These are phyloP conservation scores for Gelatoporia subvermispora DNA, from an alignment of 768 basidiomycete species.

Conservation along the genomic window DNA sequence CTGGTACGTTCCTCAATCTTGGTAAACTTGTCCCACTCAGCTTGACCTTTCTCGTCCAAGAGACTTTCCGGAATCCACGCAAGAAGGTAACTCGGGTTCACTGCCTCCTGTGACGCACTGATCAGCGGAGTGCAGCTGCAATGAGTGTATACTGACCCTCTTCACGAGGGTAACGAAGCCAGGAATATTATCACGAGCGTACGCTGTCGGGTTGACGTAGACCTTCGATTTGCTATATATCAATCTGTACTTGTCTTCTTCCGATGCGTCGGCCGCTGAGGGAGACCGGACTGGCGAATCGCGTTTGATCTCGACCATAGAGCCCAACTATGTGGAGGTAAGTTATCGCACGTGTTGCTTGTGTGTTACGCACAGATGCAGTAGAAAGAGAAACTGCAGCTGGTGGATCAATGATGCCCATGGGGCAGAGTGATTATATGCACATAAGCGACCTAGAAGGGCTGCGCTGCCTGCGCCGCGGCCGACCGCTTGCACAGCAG, in stretches of 20 bases:
- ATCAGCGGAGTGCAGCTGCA: conserved; percentile 5
- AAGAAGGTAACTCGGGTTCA: conserved; percentile 72
- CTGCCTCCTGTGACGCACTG: conserved; percentile 50
- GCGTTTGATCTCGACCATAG: conserved; percentile 28
- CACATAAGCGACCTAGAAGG: no score
- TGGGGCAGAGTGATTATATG: no score
- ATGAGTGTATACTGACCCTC: conserved; percentile 47
- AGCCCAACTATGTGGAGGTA: conserved; percentile 17
- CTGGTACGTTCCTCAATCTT: conserved; percentile 69
- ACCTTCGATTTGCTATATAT: conserved; percentile 93
- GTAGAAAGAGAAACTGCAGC: neutral
- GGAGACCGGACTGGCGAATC: conserved; percentile 5
- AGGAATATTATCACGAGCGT: conserved; percentile 87
- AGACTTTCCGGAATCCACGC: conserved; percentile 93
- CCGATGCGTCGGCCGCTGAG: conserved; percentile 9
- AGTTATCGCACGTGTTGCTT: no score
- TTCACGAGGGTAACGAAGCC: conserved; percentile 93
- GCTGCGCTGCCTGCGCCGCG: neutral
- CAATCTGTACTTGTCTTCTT: conserved; percentile 60
- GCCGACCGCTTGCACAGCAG: neutral
- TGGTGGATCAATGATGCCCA: neutral
- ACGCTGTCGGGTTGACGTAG: conserved; percentile 91
- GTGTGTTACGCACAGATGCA: no score
- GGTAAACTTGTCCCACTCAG: conserved; percentile 88
- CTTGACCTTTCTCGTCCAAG: conserved; percentile 73